Conservation (phyloP, 768 basidiomycete species). For the Lactifluus pinguis region DNA sequence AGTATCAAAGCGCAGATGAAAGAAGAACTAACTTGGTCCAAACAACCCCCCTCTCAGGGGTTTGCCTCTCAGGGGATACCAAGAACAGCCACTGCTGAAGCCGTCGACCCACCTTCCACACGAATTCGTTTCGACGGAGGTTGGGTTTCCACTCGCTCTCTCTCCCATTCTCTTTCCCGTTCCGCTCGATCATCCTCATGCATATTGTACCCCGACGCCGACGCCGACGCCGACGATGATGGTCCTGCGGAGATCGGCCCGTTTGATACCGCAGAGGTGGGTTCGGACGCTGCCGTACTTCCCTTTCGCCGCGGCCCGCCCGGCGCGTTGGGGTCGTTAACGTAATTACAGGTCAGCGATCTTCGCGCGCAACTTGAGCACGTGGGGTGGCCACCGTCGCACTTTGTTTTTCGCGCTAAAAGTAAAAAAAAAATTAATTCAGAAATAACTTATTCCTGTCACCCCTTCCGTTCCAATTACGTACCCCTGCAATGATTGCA, state of each 20-base stretch:
- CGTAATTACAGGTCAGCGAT: slow-evolving; percentile 70
- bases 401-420: slow-evolving; percentile 79
- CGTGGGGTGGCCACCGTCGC: slow-evolving; percentile 78
- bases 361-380: slow-evolving; percentile 78
- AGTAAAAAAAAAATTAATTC: slow-evolving; percentile 1
- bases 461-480: slow-evolving; percentile 20
- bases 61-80: slow-evolving; percentile 8
- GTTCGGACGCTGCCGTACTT: slow-evolving; percentile 16
- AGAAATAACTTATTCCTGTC: neutral
- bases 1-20: neutral
- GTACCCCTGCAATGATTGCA: slow-evolving; percentile 84
- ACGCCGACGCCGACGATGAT: slow-evolving; percentile 16
- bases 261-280: slow-evolving; percentile 22
- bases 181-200: slow-evolving; percentile 10
- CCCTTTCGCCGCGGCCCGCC: slow-evolving; percentile 19
- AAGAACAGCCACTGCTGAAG: slow-evolving; percentile 16
- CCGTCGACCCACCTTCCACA: slow-evolving; percentile 16
- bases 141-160: slow-evolving; percentile 7
- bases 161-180: slow-evolving; percentile 6
- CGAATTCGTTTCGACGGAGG: slow-evolving; percentile 19
- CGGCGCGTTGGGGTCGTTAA: slow-evolving; percentile 44
- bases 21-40: neutral
- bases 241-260: slow-evolving; percentile 22
- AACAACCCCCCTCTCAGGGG: neutral
- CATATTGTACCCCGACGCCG: slow-evolving; percentile 16